These are phyloP conservation scores for Lipomyces spencermartinsiae DNA, from an alignment of 805 yeast species.

Conservation along the genomic window DNA sequence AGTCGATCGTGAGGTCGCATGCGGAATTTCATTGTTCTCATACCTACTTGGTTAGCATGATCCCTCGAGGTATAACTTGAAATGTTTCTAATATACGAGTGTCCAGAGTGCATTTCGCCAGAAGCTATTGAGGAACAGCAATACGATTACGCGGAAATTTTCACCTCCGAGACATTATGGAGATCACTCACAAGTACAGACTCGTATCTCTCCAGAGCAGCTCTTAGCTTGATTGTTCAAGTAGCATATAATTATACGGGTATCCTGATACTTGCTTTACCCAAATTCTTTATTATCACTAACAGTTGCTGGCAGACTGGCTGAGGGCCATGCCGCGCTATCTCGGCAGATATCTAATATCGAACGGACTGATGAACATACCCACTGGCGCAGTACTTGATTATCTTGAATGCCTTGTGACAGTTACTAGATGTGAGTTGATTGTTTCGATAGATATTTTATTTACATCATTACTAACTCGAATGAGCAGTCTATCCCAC, in stretches of 20 bases:
- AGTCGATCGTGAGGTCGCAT: constrained; percentile 29
- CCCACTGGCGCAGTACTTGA: constrained; percentile 28
- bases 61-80: background rate
- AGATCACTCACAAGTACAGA: constrained; percentile 26
- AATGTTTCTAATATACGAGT: background rate
- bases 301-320: constrained; percentile 22
- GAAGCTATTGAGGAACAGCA: constrained; percentile 31
- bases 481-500: constrained; percentile 24
- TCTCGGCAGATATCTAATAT: constrained; percentile 23
- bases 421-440: constrained; percentile 26
- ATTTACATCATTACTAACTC: background rate
- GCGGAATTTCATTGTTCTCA: constrained; percentile 26
- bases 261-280: background rate
- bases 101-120: constrained; percentile 18
- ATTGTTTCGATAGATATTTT: background rate
- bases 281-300: background rate
- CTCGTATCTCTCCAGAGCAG: constrained; percentile 27
- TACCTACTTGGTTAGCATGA: constrained; percentile 27
- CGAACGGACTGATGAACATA: constrained; percentile 28
- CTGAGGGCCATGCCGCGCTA: constrained; percentile 15
- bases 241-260: constrained; percentile 26
- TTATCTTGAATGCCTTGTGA: constrained; percentile 27
- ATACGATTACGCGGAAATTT: constrained; percentile 31
- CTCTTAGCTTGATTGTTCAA: constrained; percentile 23
- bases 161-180: constrained; percentile 32